Evolutionary conservation across 345 rosid species (phyloP).

Genomic region (Populus euphratica): DNA sequence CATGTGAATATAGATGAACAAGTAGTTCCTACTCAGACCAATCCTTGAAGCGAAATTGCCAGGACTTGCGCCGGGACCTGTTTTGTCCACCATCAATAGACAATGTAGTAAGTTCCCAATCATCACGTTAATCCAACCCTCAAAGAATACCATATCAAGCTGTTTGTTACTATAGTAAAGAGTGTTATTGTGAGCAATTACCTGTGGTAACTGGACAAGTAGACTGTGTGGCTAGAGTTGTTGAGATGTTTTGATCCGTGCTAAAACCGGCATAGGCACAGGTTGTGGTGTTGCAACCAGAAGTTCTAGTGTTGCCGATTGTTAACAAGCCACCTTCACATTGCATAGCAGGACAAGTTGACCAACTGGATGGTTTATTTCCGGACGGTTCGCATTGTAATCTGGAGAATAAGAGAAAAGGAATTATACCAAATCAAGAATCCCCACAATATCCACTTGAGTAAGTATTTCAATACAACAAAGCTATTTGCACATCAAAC

Average conservation of each 20-base stretch:
- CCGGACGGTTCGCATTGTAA: constrained; percentile 59
- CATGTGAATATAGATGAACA: constrained; percentile 26
- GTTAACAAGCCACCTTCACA: constrained; percentile 33
- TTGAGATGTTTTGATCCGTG: constrained; percentile 35
- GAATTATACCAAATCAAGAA: not conserved
- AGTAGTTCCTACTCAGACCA: constrained; percentile 27
- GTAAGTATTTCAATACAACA: not conserved
- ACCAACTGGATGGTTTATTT: constrained; percentile 28
- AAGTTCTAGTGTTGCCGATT: constrained; percentile 39
- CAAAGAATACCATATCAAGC: not conserved
- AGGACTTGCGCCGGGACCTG: constrained; percentile 21
- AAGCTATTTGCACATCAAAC: constrained; percentile 13
- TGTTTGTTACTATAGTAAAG: not conserved
- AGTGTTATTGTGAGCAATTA: constrained; percentile 21
- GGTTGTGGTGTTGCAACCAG: constrained; percentile 38
- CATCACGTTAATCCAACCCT: not conserved
- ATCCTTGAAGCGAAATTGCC: constrained; percentile 31
- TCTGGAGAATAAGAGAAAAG: constrained; percentile 37
- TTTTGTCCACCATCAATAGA: constrained; percentile 17
- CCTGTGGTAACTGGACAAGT: constrained; percentile 36
- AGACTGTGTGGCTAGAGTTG: constrained; percentile 30
- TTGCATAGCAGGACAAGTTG: constrained; percentile 48
- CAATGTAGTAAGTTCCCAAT: not conserved
- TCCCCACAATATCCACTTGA: not conserved
- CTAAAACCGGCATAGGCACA: constrained; percentile 70